Evolutionary conservation across 2,329 filamentous ascomycete genomes (phyloP).

Genomic region (Aureobasidium vineae): DNA sequence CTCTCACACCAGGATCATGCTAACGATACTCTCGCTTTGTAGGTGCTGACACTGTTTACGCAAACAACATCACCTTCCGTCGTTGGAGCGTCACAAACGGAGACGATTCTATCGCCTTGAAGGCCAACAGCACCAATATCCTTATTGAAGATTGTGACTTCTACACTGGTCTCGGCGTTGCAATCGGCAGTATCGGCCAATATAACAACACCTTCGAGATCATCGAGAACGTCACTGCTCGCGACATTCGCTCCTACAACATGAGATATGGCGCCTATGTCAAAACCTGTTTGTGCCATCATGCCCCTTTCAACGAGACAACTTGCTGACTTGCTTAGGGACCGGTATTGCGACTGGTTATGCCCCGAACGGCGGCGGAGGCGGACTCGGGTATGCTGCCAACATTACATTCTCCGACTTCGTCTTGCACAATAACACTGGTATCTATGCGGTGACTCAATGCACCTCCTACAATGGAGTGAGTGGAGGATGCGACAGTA

Average conservation of each 20-base stretch:
- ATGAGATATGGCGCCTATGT: slow-evolving; percentile 53
- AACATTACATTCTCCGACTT: slow-evolving; percentile 43
- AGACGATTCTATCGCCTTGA: slow-evolving; percentile 55
- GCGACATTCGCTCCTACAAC: slow-evolving; percentile 50
- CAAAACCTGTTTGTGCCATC: slow-evolving; percentile 49
- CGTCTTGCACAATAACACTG: slow-evolving; percentile 30
- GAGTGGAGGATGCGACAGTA: slow-evolving; percentile 33
- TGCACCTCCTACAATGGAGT: slow-evolving; percentile 34
- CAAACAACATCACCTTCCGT: slow-evolving; percentile 52
- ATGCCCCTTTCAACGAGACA: background rate
- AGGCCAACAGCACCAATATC: slow-evolving; percentile 58
- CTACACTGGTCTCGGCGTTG: slow-evolving; percentile 53
- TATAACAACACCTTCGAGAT: slow-evolving; percentile 51
- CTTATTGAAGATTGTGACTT: slow-evolving; percentile 51
- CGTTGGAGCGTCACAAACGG: slow-evolving; percentile 54
- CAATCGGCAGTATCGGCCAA: slow-evolving; percentile 59
- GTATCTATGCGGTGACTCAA: slow-evolving; percentile 33
- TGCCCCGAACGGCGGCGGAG: slow-evolving; percentile 59
- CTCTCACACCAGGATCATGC: too few species aligned
- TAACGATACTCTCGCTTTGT: too few species aligned
- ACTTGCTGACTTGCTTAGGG: slow-evolving; percentile 37
- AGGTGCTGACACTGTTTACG: slow-evolving; percentile 54
- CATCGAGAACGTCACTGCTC: slow-evolving; percentile 51
- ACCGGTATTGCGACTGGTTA: slow-evolving; percentile 44
- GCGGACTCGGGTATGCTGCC: slow-evolving; percentile 50